Evolutionary conservation across 2,329 filamentous ascomycete species (phyloP).

Genomic region (Talaromyces funiculosus): DNA sequence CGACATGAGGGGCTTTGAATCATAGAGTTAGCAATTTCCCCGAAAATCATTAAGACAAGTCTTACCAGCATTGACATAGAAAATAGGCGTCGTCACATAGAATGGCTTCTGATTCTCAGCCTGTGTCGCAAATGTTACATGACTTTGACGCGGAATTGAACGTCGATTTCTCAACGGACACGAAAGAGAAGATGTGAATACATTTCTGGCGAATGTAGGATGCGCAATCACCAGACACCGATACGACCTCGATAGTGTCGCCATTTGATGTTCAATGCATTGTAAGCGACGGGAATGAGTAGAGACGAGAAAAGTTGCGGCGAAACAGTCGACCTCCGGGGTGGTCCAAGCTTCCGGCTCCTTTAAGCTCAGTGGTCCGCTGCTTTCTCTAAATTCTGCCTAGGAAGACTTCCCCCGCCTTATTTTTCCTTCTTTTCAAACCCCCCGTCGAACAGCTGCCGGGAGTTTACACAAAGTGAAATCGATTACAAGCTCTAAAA

Average conservation of each 20-base stretch:
- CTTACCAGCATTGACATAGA: constrained; percentile 93
- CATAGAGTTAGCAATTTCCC: background rate
- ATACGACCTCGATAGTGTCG: constrained; percentile 4
- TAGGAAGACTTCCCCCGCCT: background rate
- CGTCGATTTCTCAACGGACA: constrained; percentile 14
- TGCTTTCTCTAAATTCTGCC: background rate
- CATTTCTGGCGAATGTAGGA: constrained; percentile 17
- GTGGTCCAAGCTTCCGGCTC: constrained; percentile 31
- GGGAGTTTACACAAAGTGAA: background rate
- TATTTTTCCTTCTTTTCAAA: background rate
- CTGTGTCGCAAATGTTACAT: constrained; percentile 29
- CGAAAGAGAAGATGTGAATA: constrained; percentile 26
- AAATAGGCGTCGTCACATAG: constrained; percentile 95
- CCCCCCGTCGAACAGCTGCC: background rate
- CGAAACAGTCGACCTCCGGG: constrained; percentile 14
- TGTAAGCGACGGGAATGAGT: background rate
- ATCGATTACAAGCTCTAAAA: background rate
- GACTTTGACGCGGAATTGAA: constrained; percentile 20
- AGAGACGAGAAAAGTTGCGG: constrained; percentile 4
- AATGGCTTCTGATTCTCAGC: constrained; percentile 62
- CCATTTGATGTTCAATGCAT: constrained; percentile 6
- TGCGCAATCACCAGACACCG: constrained; percentile 22
- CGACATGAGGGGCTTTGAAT: constrained; percentile 89
- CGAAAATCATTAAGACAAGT: background rate
- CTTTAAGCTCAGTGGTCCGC: constrained; percentile 4